phyloP scores from a whole-genome alignment of 768 basidiomycete species.

The Rhodotorula sphaerocarpa region DNA sequence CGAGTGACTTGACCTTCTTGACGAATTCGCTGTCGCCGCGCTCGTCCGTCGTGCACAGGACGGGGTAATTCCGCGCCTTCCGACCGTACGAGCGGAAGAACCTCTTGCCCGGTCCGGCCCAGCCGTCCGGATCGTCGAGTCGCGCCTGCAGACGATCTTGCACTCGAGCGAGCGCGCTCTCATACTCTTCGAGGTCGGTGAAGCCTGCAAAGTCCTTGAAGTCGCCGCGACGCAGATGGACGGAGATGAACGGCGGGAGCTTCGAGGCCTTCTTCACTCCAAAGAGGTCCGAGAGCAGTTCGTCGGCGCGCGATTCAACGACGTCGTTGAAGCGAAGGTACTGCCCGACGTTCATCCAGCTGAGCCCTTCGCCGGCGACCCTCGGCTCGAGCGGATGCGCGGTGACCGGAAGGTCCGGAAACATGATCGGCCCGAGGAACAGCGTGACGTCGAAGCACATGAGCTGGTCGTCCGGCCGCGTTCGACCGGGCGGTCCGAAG shows the following conservation, averaged over 20 bases:
- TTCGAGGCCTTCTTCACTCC: neutral
- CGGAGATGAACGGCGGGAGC: slow-evolving; percentile 32
- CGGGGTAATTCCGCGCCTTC: slow-evolving; percentile 9
- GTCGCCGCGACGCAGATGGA: slow-evolving; percentile 33
- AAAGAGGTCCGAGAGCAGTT: slow-evolving; percentile 21
- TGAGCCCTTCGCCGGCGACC: slow-evolving; percentile 17
- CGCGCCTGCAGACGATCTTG: slow-evolving; percentile 1
- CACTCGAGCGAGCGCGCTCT: slow-evolving; percentile 14
- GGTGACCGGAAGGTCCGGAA: slow-evolving; percentile 1
- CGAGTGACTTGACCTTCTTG: slow-evolving; percentile 5
- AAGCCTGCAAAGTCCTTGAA: slow-evolving; percentile 31
- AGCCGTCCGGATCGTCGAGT: slow-evolving; percentile 8
- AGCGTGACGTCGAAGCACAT: slow-evolving; percentile 35
- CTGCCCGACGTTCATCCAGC: slow-evolving; percentile 25
- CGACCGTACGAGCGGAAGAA: neutral
- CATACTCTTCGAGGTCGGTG: slow-evolving; percentile 29
- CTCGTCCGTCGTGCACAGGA: slow-evolving; percentile 34
- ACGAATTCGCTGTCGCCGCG: slow-evolving; percentile 13
- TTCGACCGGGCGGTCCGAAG: neutral
- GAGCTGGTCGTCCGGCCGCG: slow-evolving; percentile 23
- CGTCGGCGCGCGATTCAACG: slow-evolving; percentile 16
- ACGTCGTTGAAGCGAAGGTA: slow-evolving; percentile 23
- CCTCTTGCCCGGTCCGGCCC: neutral
- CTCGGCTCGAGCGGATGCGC: slow-evolving; percentile 4
- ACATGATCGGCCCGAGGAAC: slow-evolving; percentile 33